Evolutionary conservation across 768 basidiomycete species (phyloP).

Genomic region (Lentinula detonsa): DNA sequence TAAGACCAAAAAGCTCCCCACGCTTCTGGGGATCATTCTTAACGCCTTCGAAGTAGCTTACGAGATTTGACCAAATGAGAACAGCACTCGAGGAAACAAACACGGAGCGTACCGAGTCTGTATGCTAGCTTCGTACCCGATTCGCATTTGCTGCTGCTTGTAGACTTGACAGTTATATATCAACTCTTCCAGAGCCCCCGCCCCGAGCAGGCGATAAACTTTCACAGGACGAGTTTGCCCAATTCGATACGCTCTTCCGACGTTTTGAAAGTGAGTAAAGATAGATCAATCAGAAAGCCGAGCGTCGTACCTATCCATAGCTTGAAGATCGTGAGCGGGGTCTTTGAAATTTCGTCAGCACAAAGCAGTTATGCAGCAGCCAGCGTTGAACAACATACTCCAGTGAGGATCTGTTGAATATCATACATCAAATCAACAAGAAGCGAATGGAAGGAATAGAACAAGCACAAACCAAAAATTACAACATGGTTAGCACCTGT

Average conservation of each 20-base stretch:
- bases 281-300: not conserved
- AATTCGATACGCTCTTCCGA: slow-evolving; percentile 63
- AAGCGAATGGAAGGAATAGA: not conserved
- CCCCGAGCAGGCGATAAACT: slow-evolving; percentile 79
- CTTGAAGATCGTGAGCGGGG: slow-evolving; percentile 92
- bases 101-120: slow-evolving; percentile 61
- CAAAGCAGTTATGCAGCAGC: not conserved
- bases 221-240: slow-evolving; percentile 84
- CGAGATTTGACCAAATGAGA: not conserved
- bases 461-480: slow-evolving; percentile 56
- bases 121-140: slow-evolving; percentile 77
- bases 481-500: slow-evolving; percentile 88
- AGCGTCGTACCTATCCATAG: slow-evolving; percentile 59
- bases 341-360: slow-evolving; percentile 39
- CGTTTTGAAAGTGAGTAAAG: not conserved
- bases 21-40: slow-evolving; percentile 70
- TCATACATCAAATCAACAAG: slow-evolving; percentile 6
- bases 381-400: slow-evolving; percentile 53
- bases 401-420: slow-evolving; percentile 74
- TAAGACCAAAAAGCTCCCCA: slow-evolving; percentile 81
- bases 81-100: not conserved
- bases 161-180: slow-evolving; percentile 89
- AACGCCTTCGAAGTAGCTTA: slow-evolving; percentile 75
- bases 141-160: slow-evolving; percentile 93
- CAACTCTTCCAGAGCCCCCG: slow-evolving; percentile 82